A percentile compares a stretch with the other conserved stretches of the same genome.
These are phyloP conservation scores for Sindora glabra DNA, from an alignment of 306 rosid species.

Conservation along the genomic window DNA sequence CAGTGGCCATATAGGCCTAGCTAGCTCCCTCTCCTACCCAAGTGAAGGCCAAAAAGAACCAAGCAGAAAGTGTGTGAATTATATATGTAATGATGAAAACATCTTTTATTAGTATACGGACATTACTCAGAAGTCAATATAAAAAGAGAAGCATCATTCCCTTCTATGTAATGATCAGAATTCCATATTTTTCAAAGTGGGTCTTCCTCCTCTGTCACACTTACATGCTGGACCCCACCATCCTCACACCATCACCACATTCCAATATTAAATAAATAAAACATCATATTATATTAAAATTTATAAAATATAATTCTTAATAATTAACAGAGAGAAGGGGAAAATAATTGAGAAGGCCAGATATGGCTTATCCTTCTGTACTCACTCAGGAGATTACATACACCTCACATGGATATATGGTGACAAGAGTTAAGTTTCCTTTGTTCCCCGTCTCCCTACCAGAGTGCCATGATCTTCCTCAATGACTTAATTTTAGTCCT, in stretches of 20 bases:
- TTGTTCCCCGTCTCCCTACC: conserved; percentile 34
- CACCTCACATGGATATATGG: conserved; percentile 22
- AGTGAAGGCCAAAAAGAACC: conserved; percentile 7
- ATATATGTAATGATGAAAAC: conserved; percentile 25
- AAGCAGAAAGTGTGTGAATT: conserved; percentile 13
- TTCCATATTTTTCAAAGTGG: conserved; percentile 25
- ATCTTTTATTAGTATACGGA: background rate
- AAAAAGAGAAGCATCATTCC: conserved; percentile 43
- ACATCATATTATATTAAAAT: too few species aligned
- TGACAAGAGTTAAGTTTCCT: conserved; percentile 26
- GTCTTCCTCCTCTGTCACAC: conserved; percentile 1
- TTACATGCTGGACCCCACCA: conserved; percentile 22
- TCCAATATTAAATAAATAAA: too few species aligned
- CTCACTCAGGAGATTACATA: conserved; percentile 13
- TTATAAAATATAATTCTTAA: too few species aligned
- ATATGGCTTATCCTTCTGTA: background rate
- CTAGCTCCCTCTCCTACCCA: too few species aligned
- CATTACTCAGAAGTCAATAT: conserved; percentile 38
- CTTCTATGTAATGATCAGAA: conserved; percentile 36
- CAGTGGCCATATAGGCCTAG: too few species aligned
- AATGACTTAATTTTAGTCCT: conserved; percentile 3
- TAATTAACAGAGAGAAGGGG: background rate
- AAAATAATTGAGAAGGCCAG: too few species aligned
- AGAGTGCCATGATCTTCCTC: background rate
- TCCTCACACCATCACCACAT: background rate